Percentiles rank a stretch among this genome's conserved stretches.
Conservation (phyloP, 768 basidiomycete genomes). For the Agrocybe pediades region DNA sequence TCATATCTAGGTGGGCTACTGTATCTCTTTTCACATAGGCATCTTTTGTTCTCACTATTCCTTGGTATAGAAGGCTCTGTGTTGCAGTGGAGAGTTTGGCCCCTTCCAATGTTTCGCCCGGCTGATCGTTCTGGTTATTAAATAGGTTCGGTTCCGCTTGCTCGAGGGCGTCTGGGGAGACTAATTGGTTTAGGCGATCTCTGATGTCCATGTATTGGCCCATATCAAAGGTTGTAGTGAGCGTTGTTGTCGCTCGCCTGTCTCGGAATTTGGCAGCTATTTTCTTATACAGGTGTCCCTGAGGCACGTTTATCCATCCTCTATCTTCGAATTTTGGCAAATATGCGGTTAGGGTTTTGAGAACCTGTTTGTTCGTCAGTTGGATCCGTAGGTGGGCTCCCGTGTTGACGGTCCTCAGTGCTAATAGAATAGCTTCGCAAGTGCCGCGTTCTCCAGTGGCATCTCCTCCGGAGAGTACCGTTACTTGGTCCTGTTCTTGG, state of each 20-base stretch:
- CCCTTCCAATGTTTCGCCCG: neutral
- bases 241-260: neutral
- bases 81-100: neutral
- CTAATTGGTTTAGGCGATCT: no score
- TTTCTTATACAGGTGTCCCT: neutral
- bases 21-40: neutral
- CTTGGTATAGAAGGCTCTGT: neutral
- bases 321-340: neutral
- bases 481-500: no score
- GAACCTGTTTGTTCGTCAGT: no score
- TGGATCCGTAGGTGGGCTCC: no score
- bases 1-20: neutral
- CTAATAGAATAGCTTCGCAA: no score
- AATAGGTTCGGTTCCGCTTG: no score
- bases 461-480: no score
- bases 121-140: neutral
- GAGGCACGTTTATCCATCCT: neutral
- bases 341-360: neutral
- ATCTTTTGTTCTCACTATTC: neutral
- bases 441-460: no score
- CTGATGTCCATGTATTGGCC: no score
- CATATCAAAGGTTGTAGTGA: neutral
- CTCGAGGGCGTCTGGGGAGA: no score
- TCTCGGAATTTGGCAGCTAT: neutral
- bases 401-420: no score